phyloP scores from a whole-genome alignment of 257 asterid genomes.

The Nicotiana undulata region DNA sequence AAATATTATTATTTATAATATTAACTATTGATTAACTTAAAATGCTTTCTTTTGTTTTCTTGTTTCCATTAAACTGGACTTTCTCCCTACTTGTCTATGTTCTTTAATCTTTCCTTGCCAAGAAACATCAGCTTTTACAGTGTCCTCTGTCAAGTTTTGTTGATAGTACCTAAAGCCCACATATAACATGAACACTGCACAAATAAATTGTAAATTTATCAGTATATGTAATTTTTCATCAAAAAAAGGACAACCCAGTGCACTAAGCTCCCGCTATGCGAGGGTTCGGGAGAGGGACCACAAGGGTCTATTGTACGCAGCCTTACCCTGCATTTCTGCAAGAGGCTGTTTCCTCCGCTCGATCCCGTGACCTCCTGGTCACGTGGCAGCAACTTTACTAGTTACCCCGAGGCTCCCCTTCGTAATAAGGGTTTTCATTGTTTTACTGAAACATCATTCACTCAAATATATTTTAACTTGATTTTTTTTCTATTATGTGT shows the following conservation, averaged over 20 bases:
- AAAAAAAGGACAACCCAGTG: too few relatives aligned
- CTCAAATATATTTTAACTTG: too few relatives aligned
- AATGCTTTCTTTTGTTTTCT: slow-evolving; percentile 44
- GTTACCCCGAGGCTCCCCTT: too few relatives aligned
- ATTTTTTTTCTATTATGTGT: background rate
- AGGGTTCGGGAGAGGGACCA: too few relatives aligned
- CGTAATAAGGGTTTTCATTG: background rate
- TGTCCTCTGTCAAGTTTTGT: slow-evolving; percentile 32
- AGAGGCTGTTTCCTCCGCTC: too few relatives aligned
- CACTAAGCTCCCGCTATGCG: too few relatives aligned
- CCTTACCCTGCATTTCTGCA: too few relatives aligned
- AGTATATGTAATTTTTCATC: too few relatives aligned
- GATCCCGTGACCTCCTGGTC: too few relatives aligned
- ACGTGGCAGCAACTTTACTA: too few relatives aligned
- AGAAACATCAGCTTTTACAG: background rate
- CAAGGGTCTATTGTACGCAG: too few relatives aligned
- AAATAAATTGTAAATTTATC: background rate
- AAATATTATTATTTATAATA: background rate
- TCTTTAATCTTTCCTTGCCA: slow-evolving; percentile 13
- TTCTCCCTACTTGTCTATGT: slow-evolving; percentile 10
- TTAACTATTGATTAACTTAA: slow-evolving; percentile 11
- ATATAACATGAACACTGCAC: slow-evolving; percentile 77
- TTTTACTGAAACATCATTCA: background rate
- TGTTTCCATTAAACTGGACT: slow-evolving; percentile 17
- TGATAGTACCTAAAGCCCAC: slow-evolving; percentile 80